A percentile compares a stretch with the other conserved stretches of the same genome.
Conservation (phyloP, 805 yeast genomes). For the Yarrowia sp. region DNA sequence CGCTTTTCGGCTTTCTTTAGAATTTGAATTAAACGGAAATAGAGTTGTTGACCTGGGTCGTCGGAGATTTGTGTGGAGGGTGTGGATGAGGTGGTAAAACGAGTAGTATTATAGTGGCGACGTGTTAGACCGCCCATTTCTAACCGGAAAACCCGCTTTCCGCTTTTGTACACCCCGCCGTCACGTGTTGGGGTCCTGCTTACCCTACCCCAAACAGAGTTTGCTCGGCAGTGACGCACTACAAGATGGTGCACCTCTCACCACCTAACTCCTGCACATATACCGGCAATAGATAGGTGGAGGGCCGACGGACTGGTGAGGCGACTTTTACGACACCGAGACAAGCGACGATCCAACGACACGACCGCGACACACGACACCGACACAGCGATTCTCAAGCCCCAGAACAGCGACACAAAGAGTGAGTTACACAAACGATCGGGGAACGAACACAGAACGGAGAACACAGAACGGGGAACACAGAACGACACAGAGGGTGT, state of each 20-base stretch:
- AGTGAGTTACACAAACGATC: too few relatives aligned
- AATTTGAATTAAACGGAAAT: not conserved
- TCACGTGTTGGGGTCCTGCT: not conserved
- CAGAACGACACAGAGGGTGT: too few relatives aligned
- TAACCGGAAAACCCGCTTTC: not conserved
- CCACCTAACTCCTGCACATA: constrained; percentile 20
- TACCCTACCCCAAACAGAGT: constrained; percentile 23
- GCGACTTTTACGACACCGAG: not conserved
- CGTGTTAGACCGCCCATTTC: too few relatives aligned
- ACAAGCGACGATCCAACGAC: not conserved
- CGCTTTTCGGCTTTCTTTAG: constrained; percentile 17
- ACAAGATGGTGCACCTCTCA: constrained; percentile 23
- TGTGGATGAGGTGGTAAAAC: not conserved
- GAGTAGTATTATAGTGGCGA: too few relatives aligned
- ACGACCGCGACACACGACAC: not conserved
- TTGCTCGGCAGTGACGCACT: constrained; percentile 21
- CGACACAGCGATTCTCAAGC: not conserved
- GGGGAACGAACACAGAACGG: too few relatives aligned
- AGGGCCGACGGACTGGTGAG: constrained; percentile 25
- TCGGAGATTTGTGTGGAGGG: not conserved
- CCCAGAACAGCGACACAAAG: not conserved
- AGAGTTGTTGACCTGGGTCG: constrained; percentile 18
- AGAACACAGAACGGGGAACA: too few relatives aligned
- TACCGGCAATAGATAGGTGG: constrained; percentile 26
- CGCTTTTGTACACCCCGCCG: not conserved